Base-by-base conservation (phyloP, 2,329 filamentous ascomycete species). In the Colletotrichum lupini region DNA sequence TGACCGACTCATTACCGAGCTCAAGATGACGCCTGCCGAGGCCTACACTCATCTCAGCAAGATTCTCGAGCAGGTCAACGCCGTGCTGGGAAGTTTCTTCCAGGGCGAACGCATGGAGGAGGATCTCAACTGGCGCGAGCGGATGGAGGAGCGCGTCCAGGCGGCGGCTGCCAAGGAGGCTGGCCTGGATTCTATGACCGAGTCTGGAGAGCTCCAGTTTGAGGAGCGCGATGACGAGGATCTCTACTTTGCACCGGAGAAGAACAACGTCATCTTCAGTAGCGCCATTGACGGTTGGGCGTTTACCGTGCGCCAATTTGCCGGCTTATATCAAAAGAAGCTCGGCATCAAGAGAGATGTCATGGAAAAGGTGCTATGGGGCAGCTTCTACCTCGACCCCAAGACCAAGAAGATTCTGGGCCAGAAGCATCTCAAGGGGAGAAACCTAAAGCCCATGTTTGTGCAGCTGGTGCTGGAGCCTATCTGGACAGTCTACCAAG, bases 261-360 rank as follows among this genome's bases (percentile, higher is more conserved):
- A 96, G 83, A 98, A 98, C 82, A 99, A 99, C 80, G 97, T 99
- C 82, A 98, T 99, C 76, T 99, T 99, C 82, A 95, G 95, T 85
- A 98, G 96, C 81, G 97, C 97, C 73, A 93, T 98, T 69, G 97
- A 99, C 80, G 97, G 97, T n/a, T 99, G 97, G 97, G 97, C 97
- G 3, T 99, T 99, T 79, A 99, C 97, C 0, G 92, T 98, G 62
- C 91, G 95, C 63, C 97, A 99, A 79, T 99, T 99, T 81, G 95
- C 97, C 22, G 91, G 91, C 49, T 86, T 98, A 32, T 99, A 98
- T 80, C 96, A 98, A 83, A 97, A 95, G 86, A 99, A 99, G 82
- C 89, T 99, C 7, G 96, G 97, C 16, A 97, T 98, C 82, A 98
- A 98, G 83, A 90, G 95, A 59, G 91, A 91, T 30, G 84, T 94